Percentiles rank a stretch among this genome's conserved stretches.
Evolutionary conservation across 2,329 filamentous ascomycete genomes (phyloP).

Genomic region (Pseudophaeomoniella oleicola): DNA sequence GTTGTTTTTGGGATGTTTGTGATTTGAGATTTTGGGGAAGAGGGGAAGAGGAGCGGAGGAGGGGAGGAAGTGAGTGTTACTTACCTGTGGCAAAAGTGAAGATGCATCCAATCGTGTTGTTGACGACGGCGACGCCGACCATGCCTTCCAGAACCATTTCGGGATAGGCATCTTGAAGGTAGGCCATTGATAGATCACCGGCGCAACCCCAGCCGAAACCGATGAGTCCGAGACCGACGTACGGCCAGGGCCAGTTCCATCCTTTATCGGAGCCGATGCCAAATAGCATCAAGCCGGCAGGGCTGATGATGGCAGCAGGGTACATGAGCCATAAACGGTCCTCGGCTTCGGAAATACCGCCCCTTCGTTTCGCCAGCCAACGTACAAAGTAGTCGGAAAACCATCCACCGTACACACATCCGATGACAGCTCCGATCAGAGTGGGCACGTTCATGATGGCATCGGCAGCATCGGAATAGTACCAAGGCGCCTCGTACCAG

Average conservation of each 20-base stretch:
- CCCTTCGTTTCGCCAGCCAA: constrained; percentile 39
- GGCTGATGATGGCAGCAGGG: constrained; percentile 34
- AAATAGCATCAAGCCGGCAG: constrained; percentile 37
- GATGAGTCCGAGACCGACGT: constrained; percentile 41
- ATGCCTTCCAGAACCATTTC: constrained; percentile 44
- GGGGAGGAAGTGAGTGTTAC: too few relatives aligned
- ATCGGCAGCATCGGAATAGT: constrained; percentile 38
- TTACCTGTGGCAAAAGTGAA: constrained; percentile 37
- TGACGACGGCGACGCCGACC: constrained; percentile 43
- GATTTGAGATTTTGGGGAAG: too few relatives aligned
- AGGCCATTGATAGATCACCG: constrained; percentile 40
- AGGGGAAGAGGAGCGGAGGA: too few relatives aligned
- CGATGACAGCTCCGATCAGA: constrained; percentile 22
- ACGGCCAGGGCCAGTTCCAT: constrained; percentile 39
- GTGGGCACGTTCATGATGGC: constrained; percentile 46
- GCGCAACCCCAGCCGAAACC: constrained; percentile 46
- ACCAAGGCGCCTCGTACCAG: constrained; percentile 39
- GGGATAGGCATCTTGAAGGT: constrained; percentile 41
- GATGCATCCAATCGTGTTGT: constrained; percentile 39
- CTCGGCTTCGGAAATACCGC: constrained; percentile 41
- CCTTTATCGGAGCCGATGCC: constrained; percentile 36
- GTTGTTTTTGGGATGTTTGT: background rate
- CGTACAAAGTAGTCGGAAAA: constrained; percentile 41
- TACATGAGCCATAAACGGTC: constrained; percentile 38
- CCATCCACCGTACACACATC: constrained; percentile 31